Percentiles rank a stretch among this genome's conserved stretches.
phyloP scores from a whole-genome alignment of 768 basidiomycete species.

The Lactarius trivialis region DNA sequence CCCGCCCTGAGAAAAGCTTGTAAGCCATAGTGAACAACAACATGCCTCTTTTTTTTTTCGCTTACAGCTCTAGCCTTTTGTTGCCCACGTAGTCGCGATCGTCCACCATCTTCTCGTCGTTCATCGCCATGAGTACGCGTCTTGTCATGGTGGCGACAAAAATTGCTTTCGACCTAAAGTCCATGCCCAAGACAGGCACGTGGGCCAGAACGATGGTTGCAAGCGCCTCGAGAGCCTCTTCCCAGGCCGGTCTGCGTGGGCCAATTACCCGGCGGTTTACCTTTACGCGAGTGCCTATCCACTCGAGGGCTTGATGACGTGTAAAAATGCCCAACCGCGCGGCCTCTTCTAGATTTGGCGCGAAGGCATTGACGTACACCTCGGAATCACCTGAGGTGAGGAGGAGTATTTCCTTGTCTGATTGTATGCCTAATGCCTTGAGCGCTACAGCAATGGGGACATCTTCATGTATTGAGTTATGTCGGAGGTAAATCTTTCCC shows the following conservation, averaged over 20 bases:
- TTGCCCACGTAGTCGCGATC: conserved; percentile 99
- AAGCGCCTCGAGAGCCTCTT: conserved; percentile 94
- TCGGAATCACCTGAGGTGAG: conserved; percentile 91
- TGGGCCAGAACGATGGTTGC: conserved; percentile 97
- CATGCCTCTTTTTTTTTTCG: conserved; percentile 14
- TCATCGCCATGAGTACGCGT: conserved; percentile 92
- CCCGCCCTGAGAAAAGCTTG: conserved; percentile 59
- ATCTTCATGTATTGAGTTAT: conserved; percentile 96
- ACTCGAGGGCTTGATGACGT: conserved; percentile 88
- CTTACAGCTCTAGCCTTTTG: conserved; percentile 94
- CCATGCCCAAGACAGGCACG: conserved; percentile 82
- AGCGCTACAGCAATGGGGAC: conserved; percentile 94
- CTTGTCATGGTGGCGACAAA: conserved; percentile 98
- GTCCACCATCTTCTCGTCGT: conserved; percentile 95
- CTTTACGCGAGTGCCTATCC: conserved; percentile 90
- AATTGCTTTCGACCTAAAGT: conserved; percentile 90
- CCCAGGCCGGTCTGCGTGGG: conserved; percentile 80
- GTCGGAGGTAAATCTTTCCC: conserved; percentile 89
- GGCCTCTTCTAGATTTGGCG: conserved; percentile 89
- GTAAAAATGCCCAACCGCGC: conserved; percentile 89
- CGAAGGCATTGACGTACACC: conserved; percentile 78
- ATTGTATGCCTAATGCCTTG: conserved; percentile 93
- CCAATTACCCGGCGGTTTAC: conserved; percentile 75
- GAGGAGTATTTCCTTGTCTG: conserved; percentile 95
- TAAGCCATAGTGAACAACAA: neutral